Evolutionary conservation across 768 basidiomycete genomes (phyloP).

Genomic region (Leccinum disarticulatum): DNA sequence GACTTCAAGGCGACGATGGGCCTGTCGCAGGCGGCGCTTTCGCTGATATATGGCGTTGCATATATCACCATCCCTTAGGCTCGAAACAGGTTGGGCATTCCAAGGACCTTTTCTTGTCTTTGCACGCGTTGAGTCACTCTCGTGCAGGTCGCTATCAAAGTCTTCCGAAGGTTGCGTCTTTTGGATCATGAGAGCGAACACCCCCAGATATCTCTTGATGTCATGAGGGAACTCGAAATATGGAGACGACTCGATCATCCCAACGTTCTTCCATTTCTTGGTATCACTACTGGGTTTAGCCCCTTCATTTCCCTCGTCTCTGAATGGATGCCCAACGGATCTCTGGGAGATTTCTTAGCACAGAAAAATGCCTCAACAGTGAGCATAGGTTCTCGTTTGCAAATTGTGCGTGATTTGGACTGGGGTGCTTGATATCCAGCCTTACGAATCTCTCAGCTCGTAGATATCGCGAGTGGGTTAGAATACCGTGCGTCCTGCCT

Average conservation of each 20-base stretch:
- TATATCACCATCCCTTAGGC: constrained; percentile 2
- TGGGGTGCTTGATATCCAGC: not conserved
- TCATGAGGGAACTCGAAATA: constrained; percentile 17
- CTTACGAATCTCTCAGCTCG: constrained; percentile 5
- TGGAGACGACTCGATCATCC: constrained; percentile 17
- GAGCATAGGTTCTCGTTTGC: constrained; percentile 2
- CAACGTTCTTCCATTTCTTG: constrained; percentile 19
- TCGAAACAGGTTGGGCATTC: not conserved
- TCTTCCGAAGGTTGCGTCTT: constrained; percentile 7
- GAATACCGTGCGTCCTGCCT: constrained; percentile 11
- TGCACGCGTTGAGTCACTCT: not conserved
- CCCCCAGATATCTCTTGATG: not conserved
- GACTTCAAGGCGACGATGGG: not conserved
- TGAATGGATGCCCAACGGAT: constrained; percentile 13
- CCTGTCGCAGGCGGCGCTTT: constrained; percentile 6
- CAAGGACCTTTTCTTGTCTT: not conserved
- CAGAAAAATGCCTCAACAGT: constrained; percentile 2
- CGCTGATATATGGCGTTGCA: constrained; percentile 13
- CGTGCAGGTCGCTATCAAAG: constrained; percentile 14
- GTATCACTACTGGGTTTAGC: constrained; percentile 14
- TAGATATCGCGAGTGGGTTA: constrained; percentile 16
- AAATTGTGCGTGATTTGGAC: constrained; percentile 6
- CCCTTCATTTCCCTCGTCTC: constrained; percentile 12
- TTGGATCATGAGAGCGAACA: not conserved
- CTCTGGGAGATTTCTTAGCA: constrained; percentile 3